These are phyloP conservation scores for Coix lacrymajobi DNA, from an alignment of 176 grass and related monocot genomes.

Conservation along the genomic window DNA sequence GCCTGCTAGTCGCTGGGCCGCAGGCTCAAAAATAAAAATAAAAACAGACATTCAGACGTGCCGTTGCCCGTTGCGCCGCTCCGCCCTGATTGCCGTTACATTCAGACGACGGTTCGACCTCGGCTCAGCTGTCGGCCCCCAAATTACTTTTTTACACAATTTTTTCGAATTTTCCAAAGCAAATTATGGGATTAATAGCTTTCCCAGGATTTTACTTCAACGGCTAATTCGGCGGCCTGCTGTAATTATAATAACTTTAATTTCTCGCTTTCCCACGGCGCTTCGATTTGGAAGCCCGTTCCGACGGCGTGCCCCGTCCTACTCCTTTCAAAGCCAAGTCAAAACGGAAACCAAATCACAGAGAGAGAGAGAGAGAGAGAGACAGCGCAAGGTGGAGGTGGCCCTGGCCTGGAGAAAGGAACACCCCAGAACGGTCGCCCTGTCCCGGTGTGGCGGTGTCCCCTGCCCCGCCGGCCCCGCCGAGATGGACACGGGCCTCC, in stretches of 20 bases:
- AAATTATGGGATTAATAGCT: background rate
- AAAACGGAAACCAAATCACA: conserved; percentile 1
- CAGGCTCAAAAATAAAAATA: no score
- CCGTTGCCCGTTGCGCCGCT: no score
- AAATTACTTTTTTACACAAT: no score
- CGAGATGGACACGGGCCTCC: conserved; percentile 18
- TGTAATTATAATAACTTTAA: background rate
- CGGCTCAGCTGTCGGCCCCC: no score
- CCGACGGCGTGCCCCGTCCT: background rate
- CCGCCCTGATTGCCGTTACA: no score
- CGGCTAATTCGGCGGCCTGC: background rate
- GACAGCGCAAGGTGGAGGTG: background rate
- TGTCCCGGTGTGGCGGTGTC: no score
- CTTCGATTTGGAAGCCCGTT: background rate
- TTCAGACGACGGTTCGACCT: no score
- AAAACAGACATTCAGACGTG: no score
- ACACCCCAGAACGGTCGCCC: background rate
- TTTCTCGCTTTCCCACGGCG: background rate
- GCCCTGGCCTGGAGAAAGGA: background rate
- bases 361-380: no score
- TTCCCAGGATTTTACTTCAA: background rate
- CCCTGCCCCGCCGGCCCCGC: background rate
- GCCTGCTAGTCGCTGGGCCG: background rate
- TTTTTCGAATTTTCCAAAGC: background rate
- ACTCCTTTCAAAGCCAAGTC: background rate